phyloP scores from a whole-genome alignment of 176 grass and related monocot genomes.

The bread wheat (Triticum aestivum) region IWGSC_CS_RefSeq_v2.1 NC_057813.1:448677493-448677992 shows the following conservation, averaged over 20 bases:
- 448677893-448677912: slow-evolving; percentile 31
- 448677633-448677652: neutral
- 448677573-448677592: neutral
- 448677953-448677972: slow-evolving; percentile 31
- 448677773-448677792: slow-evolving; percentile 69
- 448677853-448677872: slow-evolving; percentile 17
- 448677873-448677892: neutral
- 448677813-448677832: slow-evolving; percentile 31
- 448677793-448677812: slow-evolving; percentile 48
- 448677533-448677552: neutral
- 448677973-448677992: slow-evolving; percentile 41
- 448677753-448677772: slow-evolving; percentile 51
- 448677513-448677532: slow-evolving; percentile 7
- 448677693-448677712: slow-evolving; percentile 23
- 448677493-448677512: neutral
- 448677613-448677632: neutral
- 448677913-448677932: slow-evolving; percentile 9
- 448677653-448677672: neutral
- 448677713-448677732: slow-evolving; percentile 82
- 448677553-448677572: neutral
- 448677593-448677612: neutral
- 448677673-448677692: slow-evolving; percentile 3
- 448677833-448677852: neutral
- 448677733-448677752: slow-evolving; percentile 80
- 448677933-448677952: slow-evolving; percentile 22